A percentile compares a stretch with the other conserved stretches of the same genome.
Conservation (phyloP, 2,329 filamentous ascomycete species). For the Parasarocladium wereldwijsianum region DNA sequence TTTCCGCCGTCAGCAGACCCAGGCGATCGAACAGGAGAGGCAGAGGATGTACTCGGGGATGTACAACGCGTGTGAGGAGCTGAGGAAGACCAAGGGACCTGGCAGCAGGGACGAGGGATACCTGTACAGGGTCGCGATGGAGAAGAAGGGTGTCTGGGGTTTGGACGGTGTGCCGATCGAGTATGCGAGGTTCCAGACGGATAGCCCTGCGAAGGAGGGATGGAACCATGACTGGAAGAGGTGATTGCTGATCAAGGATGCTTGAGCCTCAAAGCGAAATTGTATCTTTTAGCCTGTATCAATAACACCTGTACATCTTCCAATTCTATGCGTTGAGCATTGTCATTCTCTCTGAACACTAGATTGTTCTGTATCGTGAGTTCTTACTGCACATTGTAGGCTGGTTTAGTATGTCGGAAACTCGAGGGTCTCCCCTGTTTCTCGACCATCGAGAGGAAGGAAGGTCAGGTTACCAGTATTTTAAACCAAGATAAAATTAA, state of each 20-base stretch:
- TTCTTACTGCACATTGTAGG: no score
- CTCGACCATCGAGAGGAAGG: no score
- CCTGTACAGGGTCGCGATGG: constrained; percentile 76
- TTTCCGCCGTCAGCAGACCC: constrained; percentile 54
- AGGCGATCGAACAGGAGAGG: constrained; percentile 52
- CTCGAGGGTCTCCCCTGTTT: no score
- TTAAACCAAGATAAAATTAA: no score
- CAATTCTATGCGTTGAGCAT: no score
- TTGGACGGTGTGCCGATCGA: constrained; percentile 71
- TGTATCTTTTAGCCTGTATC: constrained; percentile 1
- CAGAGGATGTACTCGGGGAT: constrained; percentile 72
- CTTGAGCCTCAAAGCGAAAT: constrained; percentile 1
- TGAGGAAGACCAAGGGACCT: constrained; percentile 46
- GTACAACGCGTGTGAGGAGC: constrained; percentile 70
- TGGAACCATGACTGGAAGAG: constrained; percentile 93
- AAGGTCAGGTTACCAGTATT: no score
- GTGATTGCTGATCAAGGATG: constrained; percentile 14
- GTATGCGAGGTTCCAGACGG: constrained; percentile 74
- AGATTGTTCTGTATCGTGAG: no score
- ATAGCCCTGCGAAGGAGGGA: constrained; percentile 61
- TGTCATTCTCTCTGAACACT: no score
- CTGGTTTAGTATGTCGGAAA: no score
- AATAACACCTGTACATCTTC: neutral
- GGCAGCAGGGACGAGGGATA: constrained; percentile 48
- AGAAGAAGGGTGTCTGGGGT: constrained; percentile 73